These are phyloP conservation scores for Fusarium sp. DNA, from an alignment of 2,329 filamentous ascomycete genomes.

Conservation along the genomic window DNA sequence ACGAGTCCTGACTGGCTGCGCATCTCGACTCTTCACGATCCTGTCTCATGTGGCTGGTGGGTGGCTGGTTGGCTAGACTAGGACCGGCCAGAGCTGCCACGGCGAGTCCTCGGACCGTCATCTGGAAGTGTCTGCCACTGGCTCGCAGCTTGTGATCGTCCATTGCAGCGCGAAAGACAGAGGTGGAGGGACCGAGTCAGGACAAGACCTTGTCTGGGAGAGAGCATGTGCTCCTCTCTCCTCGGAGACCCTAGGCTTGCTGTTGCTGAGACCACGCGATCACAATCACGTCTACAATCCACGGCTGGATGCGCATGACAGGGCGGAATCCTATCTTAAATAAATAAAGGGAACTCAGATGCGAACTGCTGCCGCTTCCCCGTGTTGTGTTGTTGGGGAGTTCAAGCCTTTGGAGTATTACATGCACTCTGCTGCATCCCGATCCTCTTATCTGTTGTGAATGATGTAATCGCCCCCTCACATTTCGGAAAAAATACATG, in stretches of 20 bases:
- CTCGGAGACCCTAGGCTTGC: neutral
- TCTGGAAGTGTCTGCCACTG: slow-evolving; percentile 7
- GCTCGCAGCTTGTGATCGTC: slow-evolving; percentile 16
- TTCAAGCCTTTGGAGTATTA: neutral
- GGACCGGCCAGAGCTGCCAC: slow-evolving; percentile 18
- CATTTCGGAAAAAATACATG: slow-evolving; percentile 26
- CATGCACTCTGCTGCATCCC: neutral
- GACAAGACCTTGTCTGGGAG: slow-evolving; percentile 30
- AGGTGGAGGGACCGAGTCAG: slow-evolving; percentile 12
- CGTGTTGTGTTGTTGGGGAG: neutral
- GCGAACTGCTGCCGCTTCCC: neutral
- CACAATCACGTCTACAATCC: slow-evolving; percentile 30
- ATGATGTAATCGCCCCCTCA: slow-evolving; percentile 38
- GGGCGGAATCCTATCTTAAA: neutral
- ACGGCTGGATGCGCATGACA: slow-evolving; percentile 2
- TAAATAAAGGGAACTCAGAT: neutral
- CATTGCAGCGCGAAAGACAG: slow-evolving; percentile 14
- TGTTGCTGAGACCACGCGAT: slow-evolving; percentile 34
- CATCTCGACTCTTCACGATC: slow-evolving; percentile 24
- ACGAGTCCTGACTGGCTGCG: slow-evolving; percentile 32
- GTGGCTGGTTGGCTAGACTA: slow-evolving; percentile 20
- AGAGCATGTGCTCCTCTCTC: slow-evolving; percentile 17
- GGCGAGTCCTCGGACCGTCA: slow-evolving; percentile 3
- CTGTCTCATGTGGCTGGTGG: slow-evolving; percentile 29
- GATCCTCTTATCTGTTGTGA: slow-evolving; percentile 6